phyloP scores from a whole-genome alignment of 2,329 filamentous ascomycete species.

The Penicillium sp. region DNA sequence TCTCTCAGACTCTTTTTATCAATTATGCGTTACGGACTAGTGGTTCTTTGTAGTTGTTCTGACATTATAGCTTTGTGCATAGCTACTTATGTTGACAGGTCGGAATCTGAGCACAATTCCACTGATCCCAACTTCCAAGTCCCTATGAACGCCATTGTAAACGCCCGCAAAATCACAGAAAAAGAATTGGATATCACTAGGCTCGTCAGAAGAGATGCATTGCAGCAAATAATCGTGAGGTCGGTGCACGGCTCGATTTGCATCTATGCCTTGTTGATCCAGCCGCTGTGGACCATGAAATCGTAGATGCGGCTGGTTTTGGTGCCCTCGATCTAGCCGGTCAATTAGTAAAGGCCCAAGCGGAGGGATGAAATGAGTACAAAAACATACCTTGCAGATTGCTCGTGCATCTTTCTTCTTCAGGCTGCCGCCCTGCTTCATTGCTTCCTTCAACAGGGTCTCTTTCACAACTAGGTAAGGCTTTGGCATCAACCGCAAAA shows the following conservation, averaged over 20 bases:
- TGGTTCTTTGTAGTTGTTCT: neutral
- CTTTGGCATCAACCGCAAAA: constrained; percentile 83
- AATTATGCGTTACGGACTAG: neutral
- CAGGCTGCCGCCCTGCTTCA: constrained; percentile 79
- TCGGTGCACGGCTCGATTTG: neutral
- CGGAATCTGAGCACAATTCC: constrained; percentile 10
- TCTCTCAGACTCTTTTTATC: too few species aligned
- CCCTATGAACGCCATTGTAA: constrained; percentile 17
- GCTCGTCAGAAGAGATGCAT: neutral
- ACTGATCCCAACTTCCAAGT: neutral
- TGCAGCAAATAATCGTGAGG: neutral
- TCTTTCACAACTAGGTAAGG: constrained; percentile 95
- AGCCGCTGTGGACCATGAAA: constrained; percentile 88
- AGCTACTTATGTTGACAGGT: neutral
- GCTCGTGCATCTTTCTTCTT: constrained; percentile 94
- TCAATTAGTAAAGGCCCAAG: constrained; percentile 8
- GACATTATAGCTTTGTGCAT: neutral
- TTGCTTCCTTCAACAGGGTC: constrained; percentile 80
- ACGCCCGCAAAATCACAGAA: constrained; percentile 15
- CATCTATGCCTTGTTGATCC: constrained; percentile 74
- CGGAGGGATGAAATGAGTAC: neutral
- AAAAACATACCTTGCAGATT: constrained; percentile 59
- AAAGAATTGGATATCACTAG: constrained; percentile 20
- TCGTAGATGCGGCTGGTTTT: constrained; percentile 88
- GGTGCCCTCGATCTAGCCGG: constrained; percentile 66